phyloP scores from a whole-genome alignment of 2,329 filamentous ascomycete species.

The Reticulascus tulasneorum region DNA sequence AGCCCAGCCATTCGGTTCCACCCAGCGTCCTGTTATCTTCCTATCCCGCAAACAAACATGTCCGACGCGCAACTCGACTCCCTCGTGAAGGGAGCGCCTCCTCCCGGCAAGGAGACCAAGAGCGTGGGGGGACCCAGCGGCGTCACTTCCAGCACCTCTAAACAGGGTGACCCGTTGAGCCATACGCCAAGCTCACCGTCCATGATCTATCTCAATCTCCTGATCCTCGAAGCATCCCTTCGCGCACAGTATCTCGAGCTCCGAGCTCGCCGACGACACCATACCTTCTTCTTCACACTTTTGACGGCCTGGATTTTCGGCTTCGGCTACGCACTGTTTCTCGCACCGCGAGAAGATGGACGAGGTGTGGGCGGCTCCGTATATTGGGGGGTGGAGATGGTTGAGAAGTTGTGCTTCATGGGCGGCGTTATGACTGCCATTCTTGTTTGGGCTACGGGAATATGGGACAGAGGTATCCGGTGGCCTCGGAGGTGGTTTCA shows the following conservation, averaged over 20 bases:
- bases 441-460: conserved; percentile 89
- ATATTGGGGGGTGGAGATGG: conserved; percentile 92
- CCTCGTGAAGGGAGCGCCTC: conserved; percentile 84
- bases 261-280: conserved; percentile 80
- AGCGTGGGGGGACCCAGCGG: conserved; percentile 31
- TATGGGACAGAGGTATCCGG: conserved; percentile 91
- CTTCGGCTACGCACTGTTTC: conserved; percentile 87
- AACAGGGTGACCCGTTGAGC: conserved; percentile 66
- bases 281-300: conserved; percentile 85
- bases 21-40: background rate
- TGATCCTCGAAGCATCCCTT: conserved; percentile 92
- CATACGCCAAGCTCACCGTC: conserved; percentile 85
- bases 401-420: conserved; percentile 87
- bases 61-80: conserved; percentile 68
- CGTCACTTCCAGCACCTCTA: conserved; percentile 38
- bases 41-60: conserved; percentile 36
- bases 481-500: conserved; percentile 92
- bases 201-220: conserved; percentile 96
- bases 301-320: conserved; percentile 76
- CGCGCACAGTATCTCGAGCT: conserved; percentile 90
- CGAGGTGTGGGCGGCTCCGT: conserved; percentile 86
- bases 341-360: conserved; percentile 94
- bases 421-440: conserved; percentile 83
- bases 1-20: no score
- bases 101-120: conserved; percentile 50